These are phyloP conservation scores for Galerina marginata DNA, from an alignment of 768 basidiomycete species.

Conservation along the genomic window DNA sequence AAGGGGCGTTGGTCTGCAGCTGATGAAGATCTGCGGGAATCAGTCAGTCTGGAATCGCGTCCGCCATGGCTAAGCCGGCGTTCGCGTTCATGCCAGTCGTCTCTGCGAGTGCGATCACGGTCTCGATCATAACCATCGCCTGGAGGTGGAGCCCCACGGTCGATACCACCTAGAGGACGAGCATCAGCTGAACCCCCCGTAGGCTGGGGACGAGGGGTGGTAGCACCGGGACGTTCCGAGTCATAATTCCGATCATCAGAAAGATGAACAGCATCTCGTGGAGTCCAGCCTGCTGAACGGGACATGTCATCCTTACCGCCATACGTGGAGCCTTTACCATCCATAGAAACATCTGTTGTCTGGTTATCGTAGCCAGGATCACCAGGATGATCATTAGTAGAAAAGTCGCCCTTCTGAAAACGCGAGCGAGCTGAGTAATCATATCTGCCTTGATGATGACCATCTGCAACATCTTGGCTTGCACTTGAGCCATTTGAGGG, in stretches of 20 bases:
- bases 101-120: constrained; percentile 9
- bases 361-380: constrained; percentile 8
- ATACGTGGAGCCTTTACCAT: constrained; percentile 3
- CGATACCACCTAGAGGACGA: constrained; percentile 13
- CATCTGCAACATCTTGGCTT: constrained; percentile 5
- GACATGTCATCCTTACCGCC: constrained; percentile 12
- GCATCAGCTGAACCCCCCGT: constrained; percentile 7
- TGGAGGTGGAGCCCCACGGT: constrained; percentile 14
- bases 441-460: constrained; percentile 16
- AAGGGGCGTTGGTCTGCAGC: constrained; percentile 5
- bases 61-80: constrained; percentile 9
- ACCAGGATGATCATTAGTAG: constrained; percentile 9
- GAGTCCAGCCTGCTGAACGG: constrained; percentile 15
- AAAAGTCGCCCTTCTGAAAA: constrained; percentile 2
- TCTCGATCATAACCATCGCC: constrained; percentile 3
- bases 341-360: constrained; percentile 16
- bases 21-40: constrained; percentile 10
- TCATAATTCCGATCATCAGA: constrained; percentile 16
- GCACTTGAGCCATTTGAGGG: constrained; percentile 1
- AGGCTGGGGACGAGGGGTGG: constrained; percentile 11
- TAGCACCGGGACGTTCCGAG: constrained; percentile 5
- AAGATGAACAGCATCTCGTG: constrained; percentile 7
- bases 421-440: constrained; percentile 12
- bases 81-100: constrained; percentile 11
- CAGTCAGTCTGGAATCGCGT: constrained; percentile 13